A percentile compares a stretch with the other conserved stretches of the same genome.
Evolutionary conservation across 768 basidiomycete species (phyloP).

Genomic region (Leccinellum rugosiceps): DNA sequence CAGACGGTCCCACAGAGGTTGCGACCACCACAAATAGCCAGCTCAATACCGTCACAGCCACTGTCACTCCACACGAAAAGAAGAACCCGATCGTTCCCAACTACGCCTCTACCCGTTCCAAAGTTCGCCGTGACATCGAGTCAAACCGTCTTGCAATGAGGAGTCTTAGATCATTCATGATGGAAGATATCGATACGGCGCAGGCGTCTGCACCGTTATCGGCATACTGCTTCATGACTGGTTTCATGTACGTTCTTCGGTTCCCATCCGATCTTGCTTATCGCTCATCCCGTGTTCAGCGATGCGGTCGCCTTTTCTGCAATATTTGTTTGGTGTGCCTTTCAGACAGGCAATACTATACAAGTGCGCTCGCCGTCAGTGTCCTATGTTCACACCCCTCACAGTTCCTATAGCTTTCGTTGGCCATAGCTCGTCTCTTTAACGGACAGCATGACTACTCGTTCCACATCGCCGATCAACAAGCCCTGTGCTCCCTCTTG

Average conservation of each 20-base stretch:
- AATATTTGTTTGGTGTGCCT: constrained; percentile 81
- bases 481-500: constrained; percentile 76
- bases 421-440: constrained; percentile 83
- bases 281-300: constrained; percentile 32
- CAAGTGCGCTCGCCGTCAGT: constrained; percentile 39
- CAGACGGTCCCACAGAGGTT: neutral
- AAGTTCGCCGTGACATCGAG: constrained; percentile 15
- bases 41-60: neutral
- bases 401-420: constrained; percentile 49
- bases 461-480: constrained; percentile 81
- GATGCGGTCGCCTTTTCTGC: constrained; percentile 75
- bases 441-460: constrained; percentile 45
- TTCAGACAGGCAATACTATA: constrained; percentile 77
- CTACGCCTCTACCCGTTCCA: neutral
- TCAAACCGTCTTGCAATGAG: constrained; percentile 7
- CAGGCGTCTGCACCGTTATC: constrained; percentile 50
- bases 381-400: neutral
- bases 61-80: neutral
- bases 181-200: constrained; percentile 24
- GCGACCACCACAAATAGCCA: neutral
- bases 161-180: constrained; percentile 10
- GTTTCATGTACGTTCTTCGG: constrained; percentile 56
- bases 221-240: constrained; percentile 77
- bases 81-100: neutral
- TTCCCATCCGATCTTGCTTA: neutral